A percentile compares a stretch with the other conserved stretches of the same genome.
These are phyloP conservation scores for Mitosporidium daphniae DNA, from an alignment of 371 early-diverging fungal genomes.

Conservation along the genomic window DNA sequence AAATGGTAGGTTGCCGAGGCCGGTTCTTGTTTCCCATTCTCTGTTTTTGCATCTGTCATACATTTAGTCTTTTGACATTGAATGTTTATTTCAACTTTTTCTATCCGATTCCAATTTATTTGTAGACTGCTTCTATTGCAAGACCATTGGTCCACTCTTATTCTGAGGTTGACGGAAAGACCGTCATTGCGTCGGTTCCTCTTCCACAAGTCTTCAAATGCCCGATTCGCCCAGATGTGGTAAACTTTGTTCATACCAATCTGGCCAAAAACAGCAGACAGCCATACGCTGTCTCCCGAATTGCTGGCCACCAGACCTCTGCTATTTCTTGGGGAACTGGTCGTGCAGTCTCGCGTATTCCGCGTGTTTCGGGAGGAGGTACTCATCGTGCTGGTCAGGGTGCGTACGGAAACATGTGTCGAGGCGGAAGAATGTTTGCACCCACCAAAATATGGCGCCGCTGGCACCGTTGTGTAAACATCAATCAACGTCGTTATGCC, in stretches of 20 bases:
- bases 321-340: conserved; percentile 97
- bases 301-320: conserved; percentile 97
- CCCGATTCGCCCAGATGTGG: conserved; percentile 87
- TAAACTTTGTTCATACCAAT: conserved; percentile 77
- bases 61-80: too few relatives aligned
- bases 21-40: too few relatives aligned
- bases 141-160: conserved; percentile 64
- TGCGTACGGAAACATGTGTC: conserved; percentile 98
- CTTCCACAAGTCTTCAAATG: conserved; percentile 88
- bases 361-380: conserved; percentile 91
- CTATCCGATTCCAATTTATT: too few relatives aligned
- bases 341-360: conserved; percentile 98
- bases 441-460: conserved; percentile 98
- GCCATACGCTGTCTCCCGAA: conserved; percentile 77
- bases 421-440: conserved; percentile 98
- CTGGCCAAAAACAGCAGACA: conserved; percentile 95
- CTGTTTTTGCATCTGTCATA: too few relatives aligned
- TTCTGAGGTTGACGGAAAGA: conserved; percentile 27
- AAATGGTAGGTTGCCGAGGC: too few relatives aligned
- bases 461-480: conserved; percentile 95
- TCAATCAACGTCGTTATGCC: conserved; percentile 89
- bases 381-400: conserved; percentile 98
- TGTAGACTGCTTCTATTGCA: too few relatives aligned
- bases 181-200: conserved; percentile 24
- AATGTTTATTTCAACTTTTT: too few relatives aligned